phyloP scores from a whole-genome alignment of 148 eudicot genomes.

The Beta vulgaris region DNA sequence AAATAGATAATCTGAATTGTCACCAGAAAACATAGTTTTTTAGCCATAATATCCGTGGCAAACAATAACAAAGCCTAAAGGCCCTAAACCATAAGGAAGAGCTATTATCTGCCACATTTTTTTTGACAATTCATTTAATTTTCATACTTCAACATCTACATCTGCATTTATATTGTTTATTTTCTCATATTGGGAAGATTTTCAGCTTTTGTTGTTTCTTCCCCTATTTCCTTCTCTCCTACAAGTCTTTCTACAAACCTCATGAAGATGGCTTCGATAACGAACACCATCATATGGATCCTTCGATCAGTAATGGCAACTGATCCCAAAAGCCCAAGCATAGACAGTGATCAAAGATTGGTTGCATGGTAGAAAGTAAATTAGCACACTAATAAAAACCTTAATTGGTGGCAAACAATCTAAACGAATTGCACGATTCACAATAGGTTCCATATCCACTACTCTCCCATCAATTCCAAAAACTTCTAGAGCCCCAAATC shows the following conservation, averaged over 20 bases:
- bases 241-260: background rate
- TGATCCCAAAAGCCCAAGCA: background rate
- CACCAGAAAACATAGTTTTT: background rate
- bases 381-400: background rate
- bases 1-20: background rate
- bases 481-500: background rate
- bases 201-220: background rate
- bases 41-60: background rate
- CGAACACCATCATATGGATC: background rate
- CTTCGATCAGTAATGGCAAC: background rate
- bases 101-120: background rate
- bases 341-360: background rate
- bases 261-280: background rate
- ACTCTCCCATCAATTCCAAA: background rate
- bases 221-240: background rate
- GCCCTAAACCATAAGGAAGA: background rate
- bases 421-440: background rate
- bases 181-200: too few species aligned
- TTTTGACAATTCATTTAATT: background rate
- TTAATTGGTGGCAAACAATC: background rate
- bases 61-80: background rate
- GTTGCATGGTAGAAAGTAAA: background rate
- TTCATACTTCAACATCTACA: background rate
- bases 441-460: background rate
- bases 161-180: background rate